phyloP scores from a whole-genome alignment of 495 filamentous ascomycete genomes.

The Penicillium cosmopolitanum region DNA sequence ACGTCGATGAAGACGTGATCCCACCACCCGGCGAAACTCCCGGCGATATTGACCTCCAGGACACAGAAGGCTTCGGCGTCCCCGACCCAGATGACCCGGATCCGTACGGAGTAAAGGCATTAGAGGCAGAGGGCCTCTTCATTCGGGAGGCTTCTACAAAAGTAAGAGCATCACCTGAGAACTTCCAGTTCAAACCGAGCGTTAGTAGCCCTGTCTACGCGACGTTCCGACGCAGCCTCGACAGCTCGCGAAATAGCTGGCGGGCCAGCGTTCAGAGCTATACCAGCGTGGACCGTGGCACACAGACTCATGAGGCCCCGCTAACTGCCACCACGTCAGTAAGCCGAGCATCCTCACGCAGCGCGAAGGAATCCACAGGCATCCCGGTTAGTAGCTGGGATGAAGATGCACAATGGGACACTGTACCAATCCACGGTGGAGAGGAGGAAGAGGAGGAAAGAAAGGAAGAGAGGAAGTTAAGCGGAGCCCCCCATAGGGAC shows the following conservation, averaged over 20 bases:
- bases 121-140: conserved; percentile 82
- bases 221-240: conserved; percentile 71
- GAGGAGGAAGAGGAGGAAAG: conserved; percentile 8
- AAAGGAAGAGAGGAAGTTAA: conserved; percentile 1
- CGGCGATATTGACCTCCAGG: conserved; percentile 67
- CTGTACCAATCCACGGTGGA: conserved; percentile 38
- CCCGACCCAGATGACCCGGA: conserved; percentile 77
- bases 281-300: conserved; percentile 61
- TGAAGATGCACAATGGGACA: conserved; percentile 34
- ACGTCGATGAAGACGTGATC: conserved; percentile 65
- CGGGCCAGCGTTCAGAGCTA: conserved; percentile 69
- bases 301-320: conserved; percentile 59
- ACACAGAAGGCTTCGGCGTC: conserved; percentile 64
- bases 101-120: conserved; percentile 83
- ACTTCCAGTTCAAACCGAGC: conserved; percentile 79
- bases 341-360: conserved; percentile 51
- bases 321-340: conserved; percentile 50
- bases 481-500: conserved; percentile 5
- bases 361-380: conserved; percentile 45
- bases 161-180: conserved; percentile 66
- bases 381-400: conserved; percentile 38
- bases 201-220: conserved; percentile 76
- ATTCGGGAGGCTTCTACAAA: conserved; percentile 83
- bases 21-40: conserved; percentile 66
- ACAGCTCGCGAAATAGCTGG: conserved; percentile 65